A percentile compares a stretch with the other conserved stretches of the same genome.
phyloP scores from a whole-genome alignment of 805 yeast genomes.

The Monosporozyma aerobia region DNA sequence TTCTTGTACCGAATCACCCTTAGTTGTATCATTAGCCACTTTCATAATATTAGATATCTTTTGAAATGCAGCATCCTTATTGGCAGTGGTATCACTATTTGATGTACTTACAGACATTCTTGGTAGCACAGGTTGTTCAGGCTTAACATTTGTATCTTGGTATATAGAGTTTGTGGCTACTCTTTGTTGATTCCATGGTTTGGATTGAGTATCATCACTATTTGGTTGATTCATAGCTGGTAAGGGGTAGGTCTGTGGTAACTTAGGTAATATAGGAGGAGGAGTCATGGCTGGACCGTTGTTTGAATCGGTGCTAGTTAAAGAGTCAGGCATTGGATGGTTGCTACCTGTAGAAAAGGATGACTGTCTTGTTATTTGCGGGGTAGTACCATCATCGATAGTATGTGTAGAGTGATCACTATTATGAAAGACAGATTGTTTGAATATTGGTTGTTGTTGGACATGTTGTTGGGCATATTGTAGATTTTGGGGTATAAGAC shows the following conservation, averaged over 20 bases:
- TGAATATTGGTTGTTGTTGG: background rate
- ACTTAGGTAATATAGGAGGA: background rate
- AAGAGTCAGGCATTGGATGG: background rate
- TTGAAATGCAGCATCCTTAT: background rate
- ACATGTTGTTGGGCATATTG: slow-evolving; percentile 1
- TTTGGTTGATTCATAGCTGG: background rate
- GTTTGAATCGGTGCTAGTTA: background rate
- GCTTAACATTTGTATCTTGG: background rate
- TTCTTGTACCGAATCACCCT: background rate
- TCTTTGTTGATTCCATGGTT: background rate
- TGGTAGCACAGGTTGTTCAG: background rate
- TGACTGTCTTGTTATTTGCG: background rate
- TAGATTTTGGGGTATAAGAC: background rate
- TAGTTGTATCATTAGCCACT: background rate
- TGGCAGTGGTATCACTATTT: background rate
- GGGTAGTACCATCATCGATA: background rate
- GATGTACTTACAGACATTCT: background rate
- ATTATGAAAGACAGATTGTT: background rate
- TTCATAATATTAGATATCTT: background rate
- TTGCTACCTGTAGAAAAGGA: background rate
- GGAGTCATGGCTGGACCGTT: background rate
- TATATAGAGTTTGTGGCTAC: background rate
- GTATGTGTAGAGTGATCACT: background rate
- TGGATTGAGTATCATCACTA: background rate
- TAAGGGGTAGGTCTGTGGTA: background rate